phyloP scores from a whole-genome alignment of 768 basidiomycete genomes.

The Sutorius australiensis region DNA sequence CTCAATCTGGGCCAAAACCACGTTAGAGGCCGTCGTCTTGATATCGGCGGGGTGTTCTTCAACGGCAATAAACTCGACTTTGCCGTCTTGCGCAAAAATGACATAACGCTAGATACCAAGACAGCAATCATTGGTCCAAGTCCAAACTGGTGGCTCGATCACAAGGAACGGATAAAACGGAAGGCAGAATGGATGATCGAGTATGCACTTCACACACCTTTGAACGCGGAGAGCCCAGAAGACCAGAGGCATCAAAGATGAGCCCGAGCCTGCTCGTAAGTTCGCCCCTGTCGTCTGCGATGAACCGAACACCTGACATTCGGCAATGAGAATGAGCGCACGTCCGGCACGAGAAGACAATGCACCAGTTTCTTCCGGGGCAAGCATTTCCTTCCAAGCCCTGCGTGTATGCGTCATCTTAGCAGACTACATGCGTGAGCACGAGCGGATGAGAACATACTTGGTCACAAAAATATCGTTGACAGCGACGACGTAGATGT shows the following conservation, averaged over 20 bases:
- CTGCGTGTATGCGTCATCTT: conserved; percentile 30
- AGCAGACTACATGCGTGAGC: conserved; percentile 2
- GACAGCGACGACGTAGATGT: conserved; percentile 68
- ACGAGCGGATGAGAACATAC: conserved; percentile 8
- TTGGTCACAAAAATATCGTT: conserved; percentile 78
- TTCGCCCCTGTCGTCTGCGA: conserved; percentile 65
- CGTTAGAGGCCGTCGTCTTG: conserved; percentile 51
- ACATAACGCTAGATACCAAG: conserved; percentile 43
- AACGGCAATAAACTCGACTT: conserved; percentile 50
- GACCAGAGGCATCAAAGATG: conserved; percentile 54
- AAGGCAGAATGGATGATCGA: not conserved
- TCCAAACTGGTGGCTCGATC: not conserved
- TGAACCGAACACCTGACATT: conserved; percentile 50
- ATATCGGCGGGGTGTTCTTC: conserved; percentile 46
- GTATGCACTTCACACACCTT: conserved; percentile 39
- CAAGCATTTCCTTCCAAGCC: conserved; percentile 65
- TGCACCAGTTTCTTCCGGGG: conserved; percentile 54
- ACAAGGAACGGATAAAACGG: not conserved
- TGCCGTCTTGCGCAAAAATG: conserved; percentile 55
- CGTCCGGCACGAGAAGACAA: not conserved
- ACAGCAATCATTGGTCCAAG: not conserved
- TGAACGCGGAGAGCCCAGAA: conserved; percentile 65
- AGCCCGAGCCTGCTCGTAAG: conserved; percentile 54
- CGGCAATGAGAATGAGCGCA: not conserved
- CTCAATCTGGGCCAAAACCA: conserved; percentile 37